Base-by-base conservation (phyloP, 2,329 filamentous ascomycete genomes). In the Venturia oleaginea region DNA sequence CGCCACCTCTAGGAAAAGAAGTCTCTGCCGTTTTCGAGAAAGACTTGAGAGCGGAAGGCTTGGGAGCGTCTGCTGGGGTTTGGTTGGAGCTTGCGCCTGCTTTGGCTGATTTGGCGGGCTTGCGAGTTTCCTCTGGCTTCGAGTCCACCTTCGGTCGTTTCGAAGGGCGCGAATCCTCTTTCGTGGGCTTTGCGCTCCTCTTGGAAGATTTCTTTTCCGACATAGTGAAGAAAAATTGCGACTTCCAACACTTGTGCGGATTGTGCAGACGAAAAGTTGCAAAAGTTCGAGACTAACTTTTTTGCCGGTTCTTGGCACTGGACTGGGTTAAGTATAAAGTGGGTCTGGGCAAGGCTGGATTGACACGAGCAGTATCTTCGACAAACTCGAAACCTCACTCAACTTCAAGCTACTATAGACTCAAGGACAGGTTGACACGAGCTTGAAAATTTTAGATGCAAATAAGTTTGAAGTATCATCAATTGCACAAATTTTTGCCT, bases 1-100 rank as follows among this genome's bases (percentile, higher is more conserved):
- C 93, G 54, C 94, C 95, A 64, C 94, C 94, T 81, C 94, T 86
- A 69, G 94, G 93, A 71, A 99, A 99, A 55, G 93, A 82, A 40
- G 87, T 87, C 73, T 97, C 94, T 69, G 97, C 94, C 19, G 37
- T 27, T 46, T 63, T 63, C 30, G 51, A 34, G 51, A n/a, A n/a
- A 19, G 51, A 57, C 24, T 57, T 57, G 15, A 57, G 51, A 11
- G 51, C 51, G 8, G 51, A 57, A 4, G 22, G 46, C 22, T 51
- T 51, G 10, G 46, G 46, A 8, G 10, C 24, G 22, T 51, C 46
- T 27, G 43, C 2, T 43, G 15, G 15, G 40, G 40, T 43, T 19
- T 19, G 40, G 40, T 22, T 46, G 43, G 43, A 22, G 43, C 11
- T n/a, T 27, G 10, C 24, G 46, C 11, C 22, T 27, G 22, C 5